Evolutionary conservation across 73 alveolate species (phyloP).

Genomic region (Diophrys sp.): DNA sequence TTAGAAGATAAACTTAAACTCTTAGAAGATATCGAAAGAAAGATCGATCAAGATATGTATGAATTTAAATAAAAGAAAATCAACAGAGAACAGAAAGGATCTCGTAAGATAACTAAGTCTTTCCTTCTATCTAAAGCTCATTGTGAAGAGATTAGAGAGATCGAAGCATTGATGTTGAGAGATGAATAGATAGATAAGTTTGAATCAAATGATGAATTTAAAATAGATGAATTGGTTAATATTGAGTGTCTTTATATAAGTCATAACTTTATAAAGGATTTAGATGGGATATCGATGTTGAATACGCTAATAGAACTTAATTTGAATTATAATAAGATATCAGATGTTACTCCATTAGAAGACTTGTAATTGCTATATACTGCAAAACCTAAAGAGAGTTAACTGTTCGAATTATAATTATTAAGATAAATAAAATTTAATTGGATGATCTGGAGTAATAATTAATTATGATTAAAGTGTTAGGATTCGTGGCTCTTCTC

Average conservation of each 20-base stretch:
- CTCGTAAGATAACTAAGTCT: background rate
- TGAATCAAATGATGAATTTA: slow-evolving; percentile 36
- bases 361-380: too few relatives aligned
- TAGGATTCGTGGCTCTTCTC: too few relatives aligned
- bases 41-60: slow-evolving; percentile 41
- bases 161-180: slow-evolving; percentile 39
- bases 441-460: too few relatives aligned
- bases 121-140: slow-evolving; percentile 6
- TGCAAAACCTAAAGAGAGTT: too few relatives aligned
- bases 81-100: background rate
- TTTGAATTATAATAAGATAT: slow-evolving; percentile 36
- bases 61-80: slow-evolving; percentile 22
- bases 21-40: slow-evolving; percentile 43
- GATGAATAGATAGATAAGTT: slow-evolving; percentile 36
- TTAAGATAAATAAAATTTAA: too few relatives aligned
- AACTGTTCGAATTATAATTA: too few relatives aligned
- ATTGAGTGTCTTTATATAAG: slow-evolving; percentile 39
- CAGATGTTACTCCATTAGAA: slow-evolving; percentile 56
- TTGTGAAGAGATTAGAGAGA: slow-evolving; percentile 11
- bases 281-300: slow-evolving; percentile 28
- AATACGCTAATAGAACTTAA: slow-evolving; percentile 50
- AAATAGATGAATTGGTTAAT: slow-evolving; percentile 43
- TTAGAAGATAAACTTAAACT: slow-evolving; percentile 26
- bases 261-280: slow-evolving; percentile 44
- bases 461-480: too few relatives aligned